Percentiles rank a stretch among this genome's conserved stretches.
Evolutionary conservation across 2,329 filamentous ascomycete species (phyloP).

Genomic region (Colletotrichum paranaense): DNA sequence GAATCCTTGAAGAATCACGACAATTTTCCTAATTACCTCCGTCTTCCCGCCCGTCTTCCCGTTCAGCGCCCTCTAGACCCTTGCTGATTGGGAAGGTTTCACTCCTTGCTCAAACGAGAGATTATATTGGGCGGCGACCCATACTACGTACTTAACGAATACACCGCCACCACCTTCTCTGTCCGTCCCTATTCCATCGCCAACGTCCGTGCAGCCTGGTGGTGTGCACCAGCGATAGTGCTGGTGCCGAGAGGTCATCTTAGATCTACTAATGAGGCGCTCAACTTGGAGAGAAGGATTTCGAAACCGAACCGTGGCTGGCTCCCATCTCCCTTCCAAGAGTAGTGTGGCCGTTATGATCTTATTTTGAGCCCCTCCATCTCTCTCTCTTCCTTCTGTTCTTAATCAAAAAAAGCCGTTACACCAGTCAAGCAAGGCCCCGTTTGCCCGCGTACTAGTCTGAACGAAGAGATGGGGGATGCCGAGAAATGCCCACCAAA

Average conservation of each 20-base stretch:
- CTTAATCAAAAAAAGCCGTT: slow-evolving; percentile 8
- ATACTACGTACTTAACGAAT: background rate
- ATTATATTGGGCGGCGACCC: background rate
- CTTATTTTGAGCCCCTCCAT: background rate
- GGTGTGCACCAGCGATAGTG: background rate
- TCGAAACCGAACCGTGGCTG: background rate
- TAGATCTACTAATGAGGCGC: background rate
- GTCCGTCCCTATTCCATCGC: background rate
- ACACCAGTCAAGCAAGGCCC: slow-evolving; percentile 26
- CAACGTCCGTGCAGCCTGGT: background rate
- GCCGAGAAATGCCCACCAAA: slow-evolving; percentile 11
- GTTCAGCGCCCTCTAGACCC: too few relatives aligned
- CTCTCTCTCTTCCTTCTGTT: background rate
- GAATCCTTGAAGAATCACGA: background rate
- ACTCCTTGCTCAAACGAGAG: background rate
- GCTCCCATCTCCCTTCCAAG: background rate
- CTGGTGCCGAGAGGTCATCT: background rate
- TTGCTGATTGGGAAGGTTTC: background rate
- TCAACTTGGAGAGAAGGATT: background rate
- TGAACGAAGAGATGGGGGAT: slow-evolving; percentile 18
- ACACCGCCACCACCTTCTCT: background rate
- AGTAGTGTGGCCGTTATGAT: background rate
- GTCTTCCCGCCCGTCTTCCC: background rate
- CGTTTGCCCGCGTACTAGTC: slow-evolving; percentile 19
- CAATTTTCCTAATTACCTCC: background rate